Evolutionary conservation across 495 filamentous ascomycete genomes (phyloP).

Genomic region (Podospora pseudocomata): DNA sequence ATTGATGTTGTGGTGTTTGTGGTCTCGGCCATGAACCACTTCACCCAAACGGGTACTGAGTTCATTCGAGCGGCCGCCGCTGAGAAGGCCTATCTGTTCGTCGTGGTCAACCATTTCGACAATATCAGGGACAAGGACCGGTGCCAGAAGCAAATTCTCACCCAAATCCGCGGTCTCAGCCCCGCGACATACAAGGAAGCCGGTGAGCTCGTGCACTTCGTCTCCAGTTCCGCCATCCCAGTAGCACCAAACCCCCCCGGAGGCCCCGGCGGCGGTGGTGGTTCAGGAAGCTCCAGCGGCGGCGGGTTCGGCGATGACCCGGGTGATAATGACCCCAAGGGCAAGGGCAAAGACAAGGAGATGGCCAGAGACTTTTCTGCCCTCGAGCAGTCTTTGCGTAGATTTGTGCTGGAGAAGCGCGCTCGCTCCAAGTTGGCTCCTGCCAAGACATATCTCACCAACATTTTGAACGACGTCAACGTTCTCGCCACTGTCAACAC

Average conservation of each 20-base stretch:
- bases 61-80: slow-evolving; percentile 94
- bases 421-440: slow-evolving; percentile 93
- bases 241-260: slow-evolving; percentile 55
- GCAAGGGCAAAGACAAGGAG: slow-evolving; percentile 85
- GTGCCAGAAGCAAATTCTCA: slow-evolving; percentile 83
- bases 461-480: slow-evolving; percentile 81
- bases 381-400: slow-evolving; percentile 79
- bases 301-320: slow-evolving; percentile 55
- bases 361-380: slow-evolving; percentile 84
- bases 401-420: slow-evolving; percentile 94
- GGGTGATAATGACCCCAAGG: slow-evolving; percentile 64
- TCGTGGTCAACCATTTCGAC: slow-evolving; percentile 97
- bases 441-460: slow-evolving; percentile 92
- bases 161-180: slow-evolving; percentile 79
- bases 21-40: slow-evolving; percentile 94
- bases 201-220: slow-evolving; percentile 90
- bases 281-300: slow-evolving; percentile 56
- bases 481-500: slow-evolving; percentile 81
- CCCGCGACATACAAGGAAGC: slow-evolving; percentile 91
- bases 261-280: slow-evolving; percentile 52
- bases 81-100: slow-evolving; percentile 98
- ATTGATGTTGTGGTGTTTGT: slow-evolving; percentile 99
- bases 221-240: slow-evolving; percentile 92
- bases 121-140: slow-evolving; percentile 83
- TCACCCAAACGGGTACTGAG: slow-evolving; percentile 91